Evolutionary conservation across 305 asterid genomes (phyloP).

Genomic region (Fraxinus sp.): DNA sequence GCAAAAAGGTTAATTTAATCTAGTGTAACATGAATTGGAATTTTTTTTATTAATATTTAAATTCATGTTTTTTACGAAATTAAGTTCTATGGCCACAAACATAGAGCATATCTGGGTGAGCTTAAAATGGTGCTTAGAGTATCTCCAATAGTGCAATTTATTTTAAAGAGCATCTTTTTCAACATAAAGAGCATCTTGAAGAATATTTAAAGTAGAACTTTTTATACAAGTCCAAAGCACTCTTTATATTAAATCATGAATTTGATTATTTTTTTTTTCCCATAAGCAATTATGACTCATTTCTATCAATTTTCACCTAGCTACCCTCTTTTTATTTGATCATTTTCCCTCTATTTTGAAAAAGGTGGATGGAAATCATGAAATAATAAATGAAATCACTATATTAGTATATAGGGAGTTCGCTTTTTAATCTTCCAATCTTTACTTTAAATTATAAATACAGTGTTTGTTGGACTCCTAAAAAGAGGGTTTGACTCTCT

Average conservation of each 20-base stretch:
- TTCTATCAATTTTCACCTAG: not conserved
- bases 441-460: not conserved
- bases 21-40: not conserved
- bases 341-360: not conserved
- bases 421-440: not conserved
- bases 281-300: not conserved
- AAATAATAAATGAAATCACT: not conserved
- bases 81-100: not conserved
- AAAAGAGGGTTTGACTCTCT: not conserved
- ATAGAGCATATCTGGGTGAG: not conserved
- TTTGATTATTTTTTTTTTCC: not conserved
- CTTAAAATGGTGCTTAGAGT: not conserved
- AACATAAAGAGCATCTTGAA: not conserved
- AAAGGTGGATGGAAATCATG: not conserved
- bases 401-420: not conserved
- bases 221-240: not conserved
- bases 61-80: not conserved
- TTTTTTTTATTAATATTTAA: no score
- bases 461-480: not conserved
- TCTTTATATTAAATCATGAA: not conserved
- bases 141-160: not conserved
- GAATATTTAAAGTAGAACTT: not conserved
- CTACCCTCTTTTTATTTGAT: not conserved
- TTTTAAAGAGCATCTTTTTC: not conserved
- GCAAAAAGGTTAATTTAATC: not conserved